Conservation (phyloP, 345 rosid genomes). For the Cardamine occulta region DNA sequence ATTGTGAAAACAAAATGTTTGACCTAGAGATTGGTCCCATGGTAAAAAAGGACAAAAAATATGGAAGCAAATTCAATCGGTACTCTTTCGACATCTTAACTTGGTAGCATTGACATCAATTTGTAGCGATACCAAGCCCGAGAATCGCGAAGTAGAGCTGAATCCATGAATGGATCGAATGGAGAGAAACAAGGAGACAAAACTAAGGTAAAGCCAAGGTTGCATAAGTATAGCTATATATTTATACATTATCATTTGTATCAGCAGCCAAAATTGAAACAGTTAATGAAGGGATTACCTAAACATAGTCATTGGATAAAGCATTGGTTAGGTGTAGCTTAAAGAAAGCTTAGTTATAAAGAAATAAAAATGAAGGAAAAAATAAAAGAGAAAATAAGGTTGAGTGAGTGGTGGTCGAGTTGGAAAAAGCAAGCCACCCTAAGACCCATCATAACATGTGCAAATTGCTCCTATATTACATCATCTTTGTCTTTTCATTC, state of each 20-base stretch:
- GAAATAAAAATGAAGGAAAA: conserved; percentile 6
- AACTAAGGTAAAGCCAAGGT: no score
- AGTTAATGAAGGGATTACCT: neutral
- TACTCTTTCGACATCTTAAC: no score
- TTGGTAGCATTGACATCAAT: no score
- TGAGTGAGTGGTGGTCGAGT: conserved; percentile 39
- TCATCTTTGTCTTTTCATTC: conserved; percentile 33
- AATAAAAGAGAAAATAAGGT: neutral
- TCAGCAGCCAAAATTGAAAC: conserved; percentile 12
- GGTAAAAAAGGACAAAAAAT: no score
- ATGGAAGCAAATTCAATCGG: no score
- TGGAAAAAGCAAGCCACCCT: conserved; percentile 41
- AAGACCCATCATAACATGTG: conserved; percentile 41
- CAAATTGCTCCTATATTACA: conserved; percentile 27
- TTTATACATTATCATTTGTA: neutral
- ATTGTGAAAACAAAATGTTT: no score
- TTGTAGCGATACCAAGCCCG: no score
- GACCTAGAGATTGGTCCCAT: no score
- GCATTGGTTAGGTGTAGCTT: conserved; percentile 27
- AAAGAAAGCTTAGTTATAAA: conserved; percentile 9
- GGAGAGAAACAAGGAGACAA: no score
- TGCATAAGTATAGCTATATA: neutral
- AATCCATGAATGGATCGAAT: no score
- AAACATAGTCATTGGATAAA: conserved; percentile 11
- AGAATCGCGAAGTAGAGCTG: no score